Evolutionary conservation across 2,329 filamentous ascomycete species (phyloP), one percentile per base, ranked within the genome.

Genomic region (Pestalotiopsis sp.): DNA sequence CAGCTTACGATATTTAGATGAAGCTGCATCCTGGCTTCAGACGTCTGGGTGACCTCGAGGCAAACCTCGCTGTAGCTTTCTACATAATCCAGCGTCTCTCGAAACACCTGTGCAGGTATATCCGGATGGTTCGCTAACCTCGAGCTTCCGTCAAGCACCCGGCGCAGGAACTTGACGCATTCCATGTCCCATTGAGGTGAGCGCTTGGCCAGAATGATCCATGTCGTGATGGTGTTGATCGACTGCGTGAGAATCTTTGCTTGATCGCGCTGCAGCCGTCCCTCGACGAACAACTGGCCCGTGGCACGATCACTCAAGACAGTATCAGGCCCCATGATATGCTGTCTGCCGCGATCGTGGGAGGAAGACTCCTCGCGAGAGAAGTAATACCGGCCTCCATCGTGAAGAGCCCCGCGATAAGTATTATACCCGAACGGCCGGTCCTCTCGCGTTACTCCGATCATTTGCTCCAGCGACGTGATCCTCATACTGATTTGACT

Each of bases 1-100:
- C 6, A 23, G 49, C 61, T n/a, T 31, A 64, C 61, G 27, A 64
- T 64, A 0, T 64, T 64, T 2, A 64, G 61, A 36, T 64, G 61
- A 40, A 64, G 61, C 12, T 64, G n/a, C 61, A 64, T 49, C 20
- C 61, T 45, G 3, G 36, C 61, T 23, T 64, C 61, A 13, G 20
- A 64, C 12, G 61, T 45, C 12, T 52, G 40, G 4, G 61, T n/a
- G 3, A 64, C 61, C 20, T 64, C 61, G 4, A 31, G 20, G 25
- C 61, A 23, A 6, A 38, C 11, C 20, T 64, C 61, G 20, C 61
- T 45, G 12, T 64, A 64, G 25, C 23, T 64, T 23, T 52, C 31
- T 4, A 64, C 61, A 17, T 64, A 64, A 20, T 64, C 61, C 11
- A 64, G 23, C 14, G 61, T 64, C 38, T 64, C 61, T 14, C 38